Evolutionary conservation across 345 rosid genomes (phyloP).

Genomic region (Lepidium didymum): DNA sequence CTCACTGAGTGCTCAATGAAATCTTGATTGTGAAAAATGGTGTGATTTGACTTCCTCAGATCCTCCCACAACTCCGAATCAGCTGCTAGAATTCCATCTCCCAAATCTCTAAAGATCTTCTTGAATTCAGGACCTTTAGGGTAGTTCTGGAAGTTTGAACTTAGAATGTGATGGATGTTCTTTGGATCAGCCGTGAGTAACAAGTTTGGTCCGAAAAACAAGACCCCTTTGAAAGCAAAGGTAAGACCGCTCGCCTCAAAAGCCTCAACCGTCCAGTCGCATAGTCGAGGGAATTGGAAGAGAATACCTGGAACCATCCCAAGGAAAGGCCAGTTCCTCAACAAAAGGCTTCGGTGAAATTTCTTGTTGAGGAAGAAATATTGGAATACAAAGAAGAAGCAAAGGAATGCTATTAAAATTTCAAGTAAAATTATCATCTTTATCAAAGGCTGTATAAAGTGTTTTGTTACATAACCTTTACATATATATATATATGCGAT

Average conservation of each 20-base stretch:
- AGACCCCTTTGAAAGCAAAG: not conserved
- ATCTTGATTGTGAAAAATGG: not conserved
- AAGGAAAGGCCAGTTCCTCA: constrained; percentile 7
- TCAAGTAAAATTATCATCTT: not conserved
- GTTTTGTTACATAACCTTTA: no score
- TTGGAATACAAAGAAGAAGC: not conserved
- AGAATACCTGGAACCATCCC: constrained; percentile 10
- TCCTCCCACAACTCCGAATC: constrained; percentile 9
- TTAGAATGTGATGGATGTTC: not conserved
- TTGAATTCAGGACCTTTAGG: constrained; percentile 13
- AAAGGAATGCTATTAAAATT: not conserved
- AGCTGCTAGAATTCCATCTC: constrained; percentile 3
- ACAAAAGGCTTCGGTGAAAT: not conserved
- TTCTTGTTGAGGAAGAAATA: constrained; percentile 1
- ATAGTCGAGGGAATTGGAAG: not conserved
- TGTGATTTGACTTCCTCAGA: constrained; percentile 1
- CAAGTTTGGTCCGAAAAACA: not conserved
- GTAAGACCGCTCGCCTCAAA: not conserved
- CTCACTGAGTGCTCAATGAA: not conserved
- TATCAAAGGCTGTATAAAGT: no score
- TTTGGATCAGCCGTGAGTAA: not conserved
- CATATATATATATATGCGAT: no score
- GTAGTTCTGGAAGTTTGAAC: constrained; percentile 5
- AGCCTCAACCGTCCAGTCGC: not conserved
- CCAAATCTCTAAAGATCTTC: constrained; percentile 11